These are phyloP conservation scores for Kuraishia piskuri DNA, from an alignment of 805 yeast species.

Conservation along the genomic window DNA sequence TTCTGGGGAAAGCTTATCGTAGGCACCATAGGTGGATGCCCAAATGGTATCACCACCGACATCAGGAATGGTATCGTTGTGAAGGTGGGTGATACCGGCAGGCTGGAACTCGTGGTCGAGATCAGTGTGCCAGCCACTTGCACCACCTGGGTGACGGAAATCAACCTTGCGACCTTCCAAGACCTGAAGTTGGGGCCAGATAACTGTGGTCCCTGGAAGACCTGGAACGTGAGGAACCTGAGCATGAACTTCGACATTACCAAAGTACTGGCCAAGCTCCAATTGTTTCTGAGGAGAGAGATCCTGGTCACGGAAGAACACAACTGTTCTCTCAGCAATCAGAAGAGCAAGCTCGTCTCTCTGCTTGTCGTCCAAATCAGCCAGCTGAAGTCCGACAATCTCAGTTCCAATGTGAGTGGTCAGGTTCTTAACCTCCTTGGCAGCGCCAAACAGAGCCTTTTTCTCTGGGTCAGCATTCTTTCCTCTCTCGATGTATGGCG, in stretches of 20 bases:
- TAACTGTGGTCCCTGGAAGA: constrained; percentile 28
- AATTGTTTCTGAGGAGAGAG: constrained; percentile 32
- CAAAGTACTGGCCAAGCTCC: constrained; percentile 37
- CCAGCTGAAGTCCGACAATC: constrained; percentile 35
- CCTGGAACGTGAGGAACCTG: constrained; percentile 26
- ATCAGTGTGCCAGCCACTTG: constrained; percentile 40
- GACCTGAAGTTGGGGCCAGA: constrained; percentile 37
- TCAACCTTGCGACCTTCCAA: constrained; percentile 24
- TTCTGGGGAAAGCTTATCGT: constrained; percentile 44
- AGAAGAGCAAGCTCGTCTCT: constrained; percentile 34
- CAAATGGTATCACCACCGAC: constrained; percentile 52
- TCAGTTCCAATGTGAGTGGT: constrained; percentile 44
- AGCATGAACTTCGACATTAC: constrained; percentile 33
- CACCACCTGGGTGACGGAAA: constrained; percentile 13
- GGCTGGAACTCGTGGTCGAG: constrained; percentile 49
- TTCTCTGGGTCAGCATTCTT: constrained; percentile 31
- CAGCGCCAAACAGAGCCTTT: constrained; percentile 33
- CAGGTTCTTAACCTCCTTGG: constrained; percentile 30
- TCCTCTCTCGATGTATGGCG: constrained; percentile 17
- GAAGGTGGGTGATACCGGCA: constrained; percentile 46
- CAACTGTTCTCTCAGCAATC: constrained; percentile 37
- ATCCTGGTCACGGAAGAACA: constrained; percentile 41
- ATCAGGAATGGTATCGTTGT: constrained; percentile 38
- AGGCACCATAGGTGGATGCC: constrained; percentile 49
- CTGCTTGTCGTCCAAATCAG: constrained; percentile 30